Base-by-base conservation (phyloP, 2,329 filamentous ascomycete species). In the Fusarium buxicola region DNA sequence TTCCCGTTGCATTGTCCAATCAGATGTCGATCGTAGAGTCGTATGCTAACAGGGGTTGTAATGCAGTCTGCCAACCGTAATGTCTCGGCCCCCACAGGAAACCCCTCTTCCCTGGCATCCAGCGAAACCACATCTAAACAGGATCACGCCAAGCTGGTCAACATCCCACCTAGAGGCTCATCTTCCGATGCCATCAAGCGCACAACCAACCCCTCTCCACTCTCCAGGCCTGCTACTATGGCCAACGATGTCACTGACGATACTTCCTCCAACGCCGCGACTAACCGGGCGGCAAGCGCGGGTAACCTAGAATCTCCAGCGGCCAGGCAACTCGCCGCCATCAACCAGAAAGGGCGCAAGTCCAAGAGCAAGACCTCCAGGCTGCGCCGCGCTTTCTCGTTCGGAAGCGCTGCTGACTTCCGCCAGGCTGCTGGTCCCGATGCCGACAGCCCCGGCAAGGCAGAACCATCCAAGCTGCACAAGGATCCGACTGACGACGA, bases 361-460 rank as follows among this genome's bases (percentile, higher is more conserved):
- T 85, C 89, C 64, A 93, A 92, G 74, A 92, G 89, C 78, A 97
- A 97, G 78, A 92, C 90, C 3, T 94, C 91, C 15, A 85, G 94
- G 66, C 82, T 99, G 58, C 88, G 95, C 52, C 86, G 95, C 69
- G 95, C 95, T 0, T 97, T 99, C 72, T 99, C 95, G 0, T 99
- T 99, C 77, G 94, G 95, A 45, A 98, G 94, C 74, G 92, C 94
- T 36, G 92, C 94, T 8, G 95, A 99, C 73, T 87, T 99, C 43
- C 86, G 90, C 62, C 90, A 90, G 72, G 90, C 89, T 11, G 89
- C 88, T 10, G 88, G 85, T 6, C 85, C 89, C 66, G 89, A 89
- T 8, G 60, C 52, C 43, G 86, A 81, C 38, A 68, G 67, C 25
- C 58, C 40, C 31, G 65, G 68, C 21, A 75, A 74, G 44, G 45